phyloP scores from a whole-genome alignment of 2,329 filamentous ascomycete species.

The Clathrospora elynae region DNA sequence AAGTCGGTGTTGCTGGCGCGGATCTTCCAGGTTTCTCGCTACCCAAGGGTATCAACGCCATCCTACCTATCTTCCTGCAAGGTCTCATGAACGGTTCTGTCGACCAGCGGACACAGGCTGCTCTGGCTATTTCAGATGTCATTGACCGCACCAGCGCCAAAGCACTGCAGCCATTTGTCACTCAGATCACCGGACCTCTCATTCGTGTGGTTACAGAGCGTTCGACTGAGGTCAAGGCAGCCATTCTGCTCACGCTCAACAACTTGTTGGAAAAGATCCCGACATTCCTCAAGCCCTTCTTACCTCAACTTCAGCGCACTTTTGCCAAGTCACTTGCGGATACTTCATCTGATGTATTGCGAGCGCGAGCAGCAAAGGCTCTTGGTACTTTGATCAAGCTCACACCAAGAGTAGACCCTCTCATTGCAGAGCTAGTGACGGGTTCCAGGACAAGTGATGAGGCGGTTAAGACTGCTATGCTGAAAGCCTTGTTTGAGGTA shows the following conservation, averaged over 20 bases:
- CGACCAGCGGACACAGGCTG: constrained; percentile 89
- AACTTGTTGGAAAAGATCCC: constrained; percentile 97
- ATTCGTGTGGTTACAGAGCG: constrained; percentile 97
- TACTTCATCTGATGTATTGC: constrained; percentile 83
- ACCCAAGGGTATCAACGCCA: constrained; percentile 95
- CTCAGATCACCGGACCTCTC: constrained; percentile 94
- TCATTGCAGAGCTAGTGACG: constrained; percentile 91
- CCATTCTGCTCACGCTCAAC: constrained; percentile 91
- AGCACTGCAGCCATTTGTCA: constrained; percentile 90
- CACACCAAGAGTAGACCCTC: constrained; percentile 90
- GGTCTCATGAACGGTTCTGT: constrained; percentile 95
- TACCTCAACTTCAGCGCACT: constrained; percentile 93
- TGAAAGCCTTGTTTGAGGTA: constrained; percentile 95
- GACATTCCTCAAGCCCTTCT: constrained; percentile 90
- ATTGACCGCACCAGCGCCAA: constrained; percentile 89
- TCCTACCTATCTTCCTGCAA: constrained; percentile 95
- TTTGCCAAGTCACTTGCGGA: constrained; percentile 97
- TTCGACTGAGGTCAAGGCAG: constrained; percentile 93
- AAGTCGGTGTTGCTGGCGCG: constrained; percentile 84
- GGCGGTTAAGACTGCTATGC: constrained; percentile 92
- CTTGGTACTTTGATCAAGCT: constrained; percentile 94
- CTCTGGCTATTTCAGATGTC: constrained; percentile 92
- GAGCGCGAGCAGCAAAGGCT: constrained; percentile 88
- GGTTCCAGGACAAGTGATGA: constrained; percentile 87
- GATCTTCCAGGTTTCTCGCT: constrained; percentile 85